These are phyloP conservation scores for Xylariaceae sp. DNA, from an alignment of 2,329 filamentous ascomycete species.

Conservation along the genomic window DNA sequence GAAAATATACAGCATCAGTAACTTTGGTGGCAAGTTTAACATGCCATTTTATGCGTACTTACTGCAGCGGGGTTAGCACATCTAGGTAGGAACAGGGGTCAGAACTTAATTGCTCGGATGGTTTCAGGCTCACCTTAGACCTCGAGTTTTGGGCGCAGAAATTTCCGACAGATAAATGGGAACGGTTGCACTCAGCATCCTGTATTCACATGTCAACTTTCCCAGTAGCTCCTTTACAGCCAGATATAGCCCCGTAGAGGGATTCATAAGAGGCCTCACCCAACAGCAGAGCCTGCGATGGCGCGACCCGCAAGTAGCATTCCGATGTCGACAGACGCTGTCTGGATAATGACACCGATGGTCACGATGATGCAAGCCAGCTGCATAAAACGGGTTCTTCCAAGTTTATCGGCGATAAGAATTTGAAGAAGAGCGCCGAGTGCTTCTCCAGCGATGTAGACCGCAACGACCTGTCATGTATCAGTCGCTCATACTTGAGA, in stretches of 20 bases:
- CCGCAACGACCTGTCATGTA: conserved; percentile 42
- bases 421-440: conserved; percentile 51
- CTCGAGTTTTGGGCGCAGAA: conserved; percentile 43
- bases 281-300: conserved; percentile 42
- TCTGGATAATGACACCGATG: conserved; percentile 50
- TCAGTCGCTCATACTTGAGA: background rate
- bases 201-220: no score
- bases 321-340: conserved; percentile 50
- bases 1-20: no score
- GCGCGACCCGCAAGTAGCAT: conserved; percentile 50
- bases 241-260: no score
- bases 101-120: no score
- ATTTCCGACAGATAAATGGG: conserved; percentile 55
- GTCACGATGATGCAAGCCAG: conserved; percentile 52
- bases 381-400: conserved; percentile 51
- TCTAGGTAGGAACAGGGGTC: no score
- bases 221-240: no score
- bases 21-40: no score
- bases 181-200: conserved; percentile 46
- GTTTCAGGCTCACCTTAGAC: no score
- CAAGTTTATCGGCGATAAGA: conserved; percentile 48
- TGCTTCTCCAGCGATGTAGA: conserved; percentile 58
- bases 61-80: no score
- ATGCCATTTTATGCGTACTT: no score
- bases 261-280: no score